Percentiles rank a stretch among this genome's conserved stretches.
Evolutionary conservation across 1,284 basidiomycete species (phyloP).

Genomic region (Thecaphora thlaspeos): DNA sequence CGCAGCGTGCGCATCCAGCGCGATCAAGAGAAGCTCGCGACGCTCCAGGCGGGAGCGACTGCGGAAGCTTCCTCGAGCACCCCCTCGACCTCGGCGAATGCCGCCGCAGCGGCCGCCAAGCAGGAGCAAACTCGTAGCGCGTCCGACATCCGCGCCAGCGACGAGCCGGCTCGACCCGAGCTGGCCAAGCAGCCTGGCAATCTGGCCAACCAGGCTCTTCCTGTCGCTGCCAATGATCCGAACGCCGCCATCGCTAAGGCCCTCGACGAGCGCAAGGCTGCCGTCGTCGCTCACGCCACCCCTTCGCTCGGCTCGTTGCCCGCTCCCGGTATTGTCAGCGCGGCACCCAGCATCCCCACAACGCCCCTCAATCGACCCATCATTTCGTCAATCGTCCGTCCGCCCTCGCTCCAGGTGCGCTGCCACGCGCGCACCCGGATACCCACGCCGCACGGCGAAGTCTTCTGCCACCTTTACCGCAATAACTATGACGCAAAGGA

Average conservation of each 20-base stretch:
- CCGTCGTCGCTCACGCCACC: slow-evolving; percentile 9
- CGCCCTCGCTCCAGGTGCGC: slow-evolving; percentile 62
- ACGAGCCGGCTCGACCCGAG: slow-evolving; percentile 18
- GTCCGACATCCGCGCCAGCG: slow-evolving; percentile 14
- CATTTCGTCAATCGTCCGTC: slow-evolving; percentile 39
- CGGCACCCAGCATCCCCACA: neutral
- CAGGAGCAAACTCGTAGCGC: slow-evolving; percentile 7
- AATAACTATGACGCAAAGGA: slow-evolving; percentile 88
- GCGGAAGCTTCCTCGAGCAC: neutral
- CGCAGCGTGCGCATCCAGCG: slow-evolving; percentile 31
- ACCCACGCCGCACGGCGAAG: slow-evolving; percentile 90
- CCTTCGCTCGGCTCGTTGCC: slow-evolving; percentile 1
- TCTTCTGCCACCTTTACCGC: slow-evolving; percentile 87
- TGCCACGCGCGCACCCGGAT: slow-evolving; percentile 97
- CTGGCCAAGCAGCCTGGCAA: slow-evolving; percentile 19
- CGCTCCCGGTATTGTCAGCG: neutral
- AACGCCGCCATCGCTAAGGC: slow-evolving; percentile 13
- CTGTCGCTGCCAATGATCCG: slow-evolving; percentile 11
- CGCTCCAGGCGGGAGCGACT: neutral
- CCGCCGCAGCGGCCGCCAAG: neutral
- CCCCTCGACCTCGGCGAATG: no score
- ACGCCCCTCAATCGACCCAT: slow-evolving; percentile 16
- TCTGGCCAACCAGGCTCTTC: slow-evolving; percentile 16
- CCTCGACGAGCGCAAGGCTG: slow-evolving; percentile 28
- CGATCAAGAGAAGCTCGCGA: slow-evolving; percentile 13